These are phyloP conservation scores for Isatis lusitanica DNA, from an alignment of 441 rosid genomes.

Conservation along the genomic window DNA sequence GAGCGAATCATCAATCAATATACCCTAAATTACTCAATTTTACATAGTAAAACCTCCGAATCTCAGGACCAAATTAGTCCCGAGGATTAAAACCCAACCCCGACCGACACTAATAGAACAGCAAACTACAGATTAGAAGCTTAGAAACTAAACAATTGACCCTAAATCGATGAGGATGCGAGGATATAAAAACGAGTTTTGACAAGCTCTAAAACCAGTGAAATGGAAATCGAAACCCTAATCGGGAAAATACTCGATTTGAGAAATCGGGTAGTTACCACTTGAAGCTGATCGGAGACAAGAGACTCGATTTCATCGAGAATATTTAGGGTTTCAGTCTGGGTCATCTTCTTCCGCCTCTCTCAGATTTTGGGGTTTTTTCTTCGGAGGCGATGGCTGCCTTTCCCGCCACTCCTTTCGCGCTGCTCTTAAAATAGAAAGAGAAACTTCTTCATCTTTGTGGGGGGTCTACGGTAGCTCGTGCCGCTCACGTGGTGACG, in stretches of 20 bases:
- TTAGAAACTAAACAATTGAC: neutral
- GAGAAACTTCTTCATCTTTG: neutral
- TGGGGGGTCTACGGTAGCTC: neutral
- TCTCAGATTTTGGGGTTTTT: constrained; percentile 27
- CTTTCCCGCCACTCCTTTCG: constrained; percentile 56
- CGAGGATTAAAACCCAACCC: neutral
- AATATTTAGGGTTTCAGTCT: constrained; percentile 64
- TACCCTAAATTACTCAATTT: neutral
- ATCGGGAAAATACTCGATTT: neutral
- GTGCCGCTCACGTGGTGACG: constrained; percentile 14
- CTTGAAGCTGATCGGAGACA: constrained; percentile 77
- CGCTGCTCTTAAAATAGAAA: neutral
- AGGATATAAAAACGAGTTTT: neutral
- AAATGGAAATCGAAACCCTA: constrained; percentile 4
- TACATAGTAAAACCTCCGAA: neutral
- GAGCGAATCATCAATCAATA: neutral
- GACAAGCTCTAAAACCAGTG: neutral
- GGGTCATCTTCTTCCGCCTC: constrained; percentile 33
- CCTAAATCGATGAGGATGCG: neutral
- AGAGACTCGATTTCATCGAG: constrained; percentile 68
- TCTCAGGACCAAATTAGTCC: neutral
- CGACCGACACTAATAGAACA: neutral
- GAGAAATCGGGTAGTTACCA: constrained; percentile 45
- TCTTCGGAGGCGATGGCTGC: constrained; percentile 11
- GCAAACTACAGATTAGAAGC: constrained; percentile 6